Percentiles rank a stretch among this genome's conserved stretches.
These are phyloP conservation scores for Clarkia xantiana DNA, from an alignment of 345 rosid species.

Conservation along the genomic window DNA sequence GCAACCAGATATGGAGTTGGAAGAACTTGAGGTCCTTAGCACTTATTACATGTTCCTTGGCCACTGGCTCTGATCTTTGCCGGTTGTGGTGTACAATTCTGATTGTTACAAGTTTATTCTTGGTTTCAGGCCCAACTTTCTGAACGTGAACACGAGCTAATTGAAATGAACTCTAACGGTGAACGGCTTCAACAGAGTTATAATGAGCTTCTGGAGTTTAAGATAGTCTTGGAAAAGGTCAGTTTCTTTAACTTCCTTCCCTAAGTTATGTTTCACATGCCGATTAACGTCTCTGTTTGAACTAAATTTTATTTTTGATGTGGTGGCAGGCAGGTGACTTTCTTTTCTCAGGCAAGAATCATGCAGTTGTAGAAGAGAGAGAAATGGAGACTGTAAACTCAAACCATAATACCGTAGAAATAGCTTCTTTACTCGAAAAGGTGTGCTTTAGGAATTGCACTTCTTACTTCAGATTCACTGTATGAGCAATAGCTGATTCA, in stretches of 20 bases:
- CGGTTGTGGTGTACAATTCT: background rate
- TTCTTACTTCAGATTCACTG: background rate
- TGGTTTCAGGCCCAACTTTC: slow-evolving; percentile 58
- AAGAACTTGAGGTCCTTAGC: slow-evolving; percentile 66
- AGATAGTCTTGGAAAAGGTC: slow-evolving; percentile 85
- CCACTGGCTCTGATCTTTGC: slow-evolving; percentile 5
- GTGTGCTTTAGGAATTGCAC: slow-evolving; percentile 22
- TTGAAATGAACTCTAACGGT: slow-evolving; percentile 87
- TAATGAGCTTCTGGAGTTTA: slow-evolving; percentile 90
- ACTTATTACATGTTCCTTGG: background rate
- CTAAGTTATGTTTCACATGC: background rate
- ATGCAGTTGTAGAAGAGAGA: slow-evolving; percentile 44
- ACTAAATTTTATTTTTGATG: slow-evolving; percentile 5
- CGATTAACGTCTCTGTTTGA: background rate
- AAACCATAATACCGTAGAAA: slow-evolving; percentile 32
- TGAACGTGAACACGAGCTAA: slow-evolving; percentile 78
- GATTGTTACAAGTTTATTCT: background rate
- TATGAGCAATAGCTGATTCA: background rate
- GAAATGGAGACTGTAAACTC: slow-evolving; percentile 56
- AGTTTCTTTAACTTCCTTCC: slow-evolving; percentile 7
- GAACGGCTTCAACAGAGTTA: slow-evolving; percentile 76
- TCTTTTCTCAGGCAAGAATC: slow-evolving; percentile 66
- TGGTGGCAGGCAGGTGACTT: slow-evolving; percentile 61
- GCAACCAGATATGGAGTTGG: slow-evolving; percentile 71
- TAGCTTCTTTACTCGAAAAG: slow-evolving; percentile 66